These are phyloP conservation scores for Jatropha multifida DNA, from an alignment of 441 rosid genomes.

Conservation along the genomic window DNA sequence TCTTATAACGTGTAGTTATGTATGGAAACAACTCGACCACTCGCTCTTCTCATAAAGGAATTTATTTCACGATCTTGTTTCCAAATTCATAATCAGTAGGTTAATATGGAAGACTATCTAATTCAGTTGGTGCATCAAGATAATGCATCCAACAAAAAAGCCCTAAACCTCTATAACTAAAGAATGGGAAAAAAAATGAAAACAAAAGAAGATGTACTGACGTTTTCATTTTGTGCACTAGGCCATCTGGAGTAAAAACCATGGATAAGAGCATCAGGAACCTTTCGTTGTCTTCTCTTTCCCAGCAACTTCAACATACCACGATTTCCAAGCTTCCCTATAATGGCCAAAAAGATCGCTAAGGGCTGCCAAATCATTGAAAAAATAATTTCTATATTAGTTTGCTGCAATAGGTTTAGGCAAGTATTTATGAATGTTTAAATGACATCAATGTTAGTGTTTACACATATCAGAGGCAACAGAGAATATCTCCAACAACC, in stretches of 20 bases:
- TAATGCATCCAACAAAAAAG: constrained; percentile 23
- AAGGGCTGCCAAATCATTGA: constrained; percentile 52
- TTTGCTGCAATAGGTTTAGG: constrained; percentile 5
- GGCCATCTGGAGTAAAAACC: background rate
- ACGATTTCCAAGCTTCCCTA: constrained; percentile 67
- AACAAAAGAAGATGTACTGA: constrained; percentile 3
- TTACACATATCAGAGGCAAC: background rate
- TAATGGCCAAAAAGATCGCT: constrained; percentile 67
- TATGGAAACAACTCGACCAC: constrained; percentile 1
- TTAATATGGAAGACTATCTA: constrained; percentile 1
- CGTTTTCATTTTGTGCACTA: background rate
- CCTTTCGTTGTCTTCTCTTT: constrained; percentile 28
- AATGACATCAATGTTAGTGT: background rate
- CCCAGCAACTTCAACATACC: constrained; percentile 54
- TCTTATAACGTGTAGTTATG: background rate
- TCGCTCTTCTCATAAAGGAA: background rate
- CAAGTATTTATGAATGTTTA: background rate
- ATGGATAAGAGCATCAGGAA: constrained; percentile 10
- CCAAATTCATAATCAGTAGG: background rate
- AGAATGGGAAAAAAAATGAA: background rate
- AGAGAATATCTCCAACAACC: background rate
- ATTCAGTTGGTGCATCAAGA: constrained; percentile 24
- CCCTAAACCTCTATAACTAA: constrained; percentile 10
- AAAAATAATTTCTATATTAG: constrained; percentile 16
- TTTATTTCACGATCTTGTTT: background rate